These are phyloP conservation scores for Globisporangium viniferum DNA, from an alignment of 352 stramenopile species.

Conservation along the genomic window DNA sequence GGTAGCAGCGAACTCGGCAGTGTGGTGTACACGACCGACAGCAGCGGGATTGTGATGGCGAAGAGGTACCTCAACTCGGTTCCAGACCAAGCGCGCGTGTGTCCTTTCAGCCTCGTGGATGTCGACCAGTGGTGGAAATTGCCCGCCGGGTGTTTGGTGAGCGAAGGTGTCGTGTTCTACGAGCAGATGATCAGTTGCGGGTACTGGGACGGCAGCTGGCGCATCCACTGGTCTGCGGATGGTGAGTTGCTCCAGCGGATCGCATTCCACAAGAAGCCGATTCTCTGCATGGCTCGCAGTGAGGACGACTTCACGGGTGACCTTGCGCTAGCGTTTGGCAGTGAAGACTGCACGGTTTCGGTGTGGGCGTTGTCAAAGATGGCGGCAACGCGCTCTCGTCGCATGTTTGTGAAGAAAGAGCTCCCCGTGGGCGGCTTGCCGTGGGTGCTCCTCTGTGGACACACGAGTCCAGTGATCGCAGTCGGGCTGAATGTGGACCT, in stretches of 20 bases:
- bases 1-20: constrained; percentile 54
- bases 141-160: constrained; percentile 64
- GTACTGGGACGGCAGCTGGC: constrained; percentile 87
- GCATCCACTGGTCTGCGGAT: constrained; percentile 84
- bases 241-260: constrained; percentile 82
- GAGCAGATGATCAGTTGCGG: constrained; percentile 89
- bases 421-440: constrained; percentile 71
- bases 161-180: constrained; percentile 83
- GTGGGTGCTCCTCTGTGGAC: constrained; percentile 76
- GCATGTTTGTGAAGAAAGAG: constrained; percentile 86
- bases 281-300: constrained; percentile 81
- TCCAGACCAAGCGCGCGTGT: constrained; percentile 61
- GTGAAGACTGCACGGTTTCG: constrained; percentile 83
- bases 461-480: constrained; percentile 74
- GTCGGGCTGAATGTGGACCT: constrained; percentile 81
- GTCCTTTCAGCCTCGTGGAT: constrained; percentile 76
- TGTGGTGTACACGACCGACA: constrained; percentile 81
- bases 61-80: constrained; percentile 75
- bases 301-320: constrained; percentile 87
- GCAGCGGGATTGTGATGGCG: constrained; percentile 67
- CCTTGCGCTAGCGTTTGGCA: constrained; percentile 78
- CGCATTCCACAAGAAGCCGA: constrained; percentile 86
- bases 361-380: constrained; percentile 85
- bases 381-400: constrained; percentile 69
- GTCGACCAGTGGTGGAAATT: constrained; percentile 88